Evolutionary conservation across 2,329 filamentous ascomycete species (phyloP).

Genomic region (Aureobasidium sp.): DNA sequence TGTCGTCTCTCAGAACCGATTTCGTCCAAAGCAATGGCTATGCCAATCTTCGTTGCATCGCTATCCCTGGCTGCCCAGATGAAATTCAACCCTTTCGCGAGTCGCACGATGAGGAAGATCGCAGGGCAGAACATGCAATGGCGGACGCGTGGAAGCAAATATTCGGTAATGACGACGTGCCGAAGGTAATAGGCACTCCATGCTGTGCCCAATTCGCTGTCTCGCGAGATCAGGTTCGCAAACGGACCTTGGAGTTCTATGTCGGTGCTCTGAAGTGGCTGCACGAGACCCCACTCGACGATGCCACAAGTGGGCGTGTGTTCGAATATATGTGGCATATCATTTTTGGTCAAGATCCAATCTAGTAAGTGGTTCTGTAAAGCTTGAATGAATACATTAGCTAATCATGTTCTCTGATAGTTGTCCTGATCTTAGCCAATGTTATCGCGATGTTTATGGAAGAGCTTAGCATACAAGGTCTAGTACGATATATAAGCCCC

Average conservation of each 20-base stretch:
- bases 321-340: slow-evolving; percentile 53
- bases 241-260: slow-evolving; percentile 43
- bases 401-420: neutral
- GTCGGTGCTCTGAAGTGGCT: slow-evolving; percentile 44
- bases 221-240: slow-evolving; percentile 40
- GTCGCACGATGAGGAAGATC: slow-evolving; percentile 26
- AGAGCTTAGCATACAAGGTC: neutral
- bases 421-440: neutral
- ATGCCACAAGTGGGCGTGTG: slow-evolving; percentile 46
- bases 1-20: slow-evolving; percentile 35
- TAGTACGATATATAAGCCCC: neutral
- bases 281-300: slow-evolving; percentile 39
- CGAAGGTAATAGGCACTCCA: slow-evolving; percentile 41
- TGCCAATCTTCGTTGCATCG: slow-evolving; percentile 48
- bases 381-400: neutral
- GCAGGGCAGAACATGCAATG: neutral
- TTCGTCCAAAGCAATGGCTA: slow-evolving; percentile 47
- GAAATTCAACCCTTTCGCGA: slow-evolving; percentile 41
- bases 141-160: neutral
- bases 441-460: neutral
- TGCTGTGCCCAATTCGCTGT: slow-evolving; percentile 53
- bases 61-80: slow-evolving; percentile 45
- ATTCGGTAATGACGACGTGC: slow-evolving; percentile 24
- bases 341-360: neutral
- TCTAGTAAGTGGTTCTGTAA: neutral